Evolutionary conservation across 139 green algal species (phyloP).

Genomic region (Chlorella ohadii): DNA sequence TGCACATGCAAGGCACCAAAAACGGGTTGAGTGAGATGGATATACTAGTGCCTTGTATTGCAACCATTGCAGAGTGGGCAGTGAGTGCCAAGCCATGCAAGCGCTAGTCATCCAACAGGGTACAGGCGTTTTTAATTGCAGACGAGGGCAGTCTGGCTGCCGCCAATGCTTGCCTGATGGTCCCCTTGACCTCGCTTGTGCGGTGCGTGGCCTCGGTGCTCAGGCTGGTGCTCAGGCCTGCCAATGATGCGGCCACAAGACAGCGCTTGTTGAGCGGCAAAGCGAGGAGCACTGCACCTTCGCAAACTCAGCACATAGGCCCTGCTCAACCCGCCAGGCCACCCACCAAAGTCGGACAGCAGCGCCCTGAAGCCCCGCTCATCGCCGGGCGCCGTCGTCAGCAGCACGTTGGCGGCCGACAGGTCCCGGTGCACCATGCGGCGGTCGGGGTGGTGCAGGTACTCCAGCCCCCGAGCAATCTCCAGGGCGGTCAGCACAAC

Average conservation of each 20-base stretch:
- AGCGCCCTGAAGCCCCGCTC: conserved; percentile 38
- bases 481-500: conserved; percentile 30
- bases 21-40: too few relatives aligned
- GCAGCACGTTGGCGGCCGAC: conserved; percentile 37
- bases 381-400: not conserved
- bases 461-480: conserved; percentile 28
- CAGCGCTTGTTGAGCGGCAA: too few relatives aligned
- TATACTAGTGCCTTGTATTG: too few relatives aligned
- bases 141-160: not conserved
- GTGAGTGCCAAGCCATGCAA: too few relatives aligned
- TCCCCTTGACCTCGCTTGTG: conserved; percentile 34
- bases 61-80: too few relatives aligned
- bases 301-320: too few relatives aligned
- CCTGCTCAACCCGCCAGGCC: not conserved
- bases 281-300: too few relatives aligned
- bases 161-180: not conserved
- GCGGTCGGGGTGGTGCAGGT: conserved; percentile 24
- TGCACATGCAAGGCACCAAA: too few relatives aligned
- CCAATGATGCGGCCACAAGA: too few relatives aligned
- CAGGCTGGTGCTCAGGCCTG: conserved; percentile 7
- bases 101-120: too few relatives aligned
- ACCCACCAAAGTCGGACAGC: conserved; percentile 41
- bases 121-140: too few relatives aligned
- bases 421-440: conserved; percentile 42
- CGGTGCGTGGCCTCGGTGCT: conserved; percentile 7